phyloP scores from a whole-genome alignment of 2,329 filamentous ascomycete genomes.

The Cryoendolithus antarcticus region DNA sequence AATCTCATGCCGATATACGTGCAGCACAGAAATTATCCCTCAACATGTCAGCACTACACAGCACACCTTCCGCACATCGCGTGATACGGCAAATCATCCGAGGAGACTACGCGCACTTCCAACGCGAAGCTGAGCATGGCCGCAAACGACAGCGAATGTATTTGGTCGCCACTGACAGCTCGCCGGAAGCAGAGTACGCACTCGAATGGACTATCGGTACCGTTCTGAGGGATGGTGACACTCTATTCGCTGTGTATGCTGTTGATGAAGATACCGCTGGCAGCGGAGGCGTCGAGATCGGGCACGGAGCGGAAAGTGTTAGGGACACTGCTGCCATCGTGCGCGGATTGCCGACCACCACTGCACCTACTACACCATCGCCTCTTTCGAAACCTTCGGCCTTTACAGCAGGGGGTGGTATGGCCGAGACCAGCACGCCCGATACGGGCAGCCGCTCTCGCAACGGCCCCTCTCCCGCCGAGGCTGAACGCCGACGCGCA shows the following conservation, averaged over 20 bases:
- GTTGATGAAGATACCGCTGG: slow-evolving; percentile 66
- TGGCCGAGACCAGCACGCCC: too few species aligned
- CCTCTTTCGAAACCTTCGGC: slow-evolving; percentile 20
- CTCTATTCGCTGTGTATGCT: slow-evolving; percentile 83
- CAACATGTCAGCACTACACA: slow-evolving; percentile 66
- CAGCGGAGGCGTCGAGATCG: slow-evolving; percentile 44
- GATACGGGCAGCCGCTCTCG: neutral
- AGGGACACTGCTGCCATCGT: slow-evolving; percentile 64
- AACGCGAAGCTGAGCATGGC: slow-evolving; percentile 66
- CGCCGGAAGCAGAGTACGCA: slow-evolving; percentile 86
- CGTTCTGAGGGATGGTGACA: slow-evolving; percentile 86
- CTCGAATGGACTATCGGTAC: slow-evolving; percentile 97
- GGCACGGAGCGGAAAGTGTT: slow-evolving; percentile 63
- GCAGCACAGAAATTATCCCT: slow-evolving; percentile 76
- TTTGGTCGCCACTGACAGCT: slow-evolving; percentile 88
- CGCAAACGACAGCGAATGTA: slow-evolving; percentile 75
- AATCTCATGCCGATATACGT: slow-evolving; percentile 72
- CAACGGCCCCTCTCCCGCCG: slow-evolving; percentile 30
- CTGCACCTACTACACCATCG: slow-evolving; percentile 11
- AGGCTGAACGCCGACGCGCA: slow-evolving; percentile 68
- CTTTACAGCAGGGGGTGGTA: slow-evolving; percentile 9
- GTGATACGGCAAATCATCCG: slow-evolving; percentile 83
- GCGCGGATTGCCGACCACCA: slow-evolving; percentile 44
- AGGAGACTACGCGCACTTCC: slow-evolving; percentile 68
- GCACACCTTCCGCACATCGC: slow-evolving; percentile 62